Evolutionary conservation across 164 flowering plant species (phyloP).

Genomic region (Taxillus chinensis): DNA sequence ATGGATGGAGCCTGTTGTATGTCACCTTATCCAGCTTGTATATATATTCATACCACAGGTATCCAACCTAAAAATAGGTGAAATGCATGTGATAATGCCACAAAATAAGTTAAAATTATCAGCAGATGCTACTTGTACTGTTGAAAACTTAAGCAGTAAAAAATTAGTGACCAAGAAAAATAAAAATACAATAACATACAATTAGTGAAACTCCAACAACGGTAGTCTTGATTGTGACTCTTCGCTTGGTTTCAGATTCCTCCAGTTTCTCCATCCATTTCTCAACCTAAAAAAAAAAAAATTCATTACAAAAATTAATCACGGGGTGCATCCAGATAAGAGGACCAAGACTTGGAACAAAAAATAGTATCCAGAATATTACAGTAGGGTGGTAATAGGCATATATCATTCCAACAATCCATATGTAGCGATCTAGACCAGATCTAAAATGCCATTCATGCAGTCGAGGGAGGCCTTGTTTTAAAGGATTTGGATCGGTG

Average conservation of each 20-base stretch:
- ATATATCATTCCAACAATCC: constrained; percentile 98
- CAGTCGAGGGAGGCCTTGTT: constrained; percentile 63
- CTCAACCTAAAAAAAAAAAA: constrained; percentile 49
- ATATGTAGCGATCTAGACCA: constrained; percentile 96
- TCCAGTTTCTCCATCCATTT: constrained; percentile 95
- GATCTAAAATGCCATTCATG: constrained; percentile 99
- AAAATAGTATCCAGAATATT: constrained; percentile 16
- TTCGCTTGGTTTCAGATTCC: constrained; percentile 69
- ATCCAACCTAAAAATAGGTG: constrained; percentile 49
- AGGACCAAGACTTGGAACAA: neutral
- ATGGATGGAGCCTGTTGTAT: constrained; percentile 90
- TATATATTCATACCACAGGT: constrained; percentile 82
- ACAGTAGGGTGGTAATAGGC: constrained; percentile 95
- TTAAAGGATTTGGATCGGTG: constrained; percentile 59
- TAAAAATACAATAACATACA: constrained; percentile 34
- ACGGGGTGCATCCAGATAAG: neutral
- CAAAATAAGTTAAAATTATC: neutral
- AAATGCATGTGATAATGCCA: neutral
- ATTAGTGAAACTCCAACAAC: constrained; percentile 47
- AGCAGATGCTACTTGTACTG: neutral
- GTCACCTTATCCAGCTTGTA: constrained; percentile 91
- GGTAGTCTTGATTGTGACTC: constrained; percentile 51
- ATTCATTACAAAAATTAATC: constrained; percentile 5
- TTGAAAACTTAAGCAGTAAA: too few species aligned
- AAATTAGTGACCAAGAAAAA: neutral